Evolutionary conservation across 1,284 basidiomycete genomes (phyloP).

Genomic region (Rhodotorula sp.): DNA sequence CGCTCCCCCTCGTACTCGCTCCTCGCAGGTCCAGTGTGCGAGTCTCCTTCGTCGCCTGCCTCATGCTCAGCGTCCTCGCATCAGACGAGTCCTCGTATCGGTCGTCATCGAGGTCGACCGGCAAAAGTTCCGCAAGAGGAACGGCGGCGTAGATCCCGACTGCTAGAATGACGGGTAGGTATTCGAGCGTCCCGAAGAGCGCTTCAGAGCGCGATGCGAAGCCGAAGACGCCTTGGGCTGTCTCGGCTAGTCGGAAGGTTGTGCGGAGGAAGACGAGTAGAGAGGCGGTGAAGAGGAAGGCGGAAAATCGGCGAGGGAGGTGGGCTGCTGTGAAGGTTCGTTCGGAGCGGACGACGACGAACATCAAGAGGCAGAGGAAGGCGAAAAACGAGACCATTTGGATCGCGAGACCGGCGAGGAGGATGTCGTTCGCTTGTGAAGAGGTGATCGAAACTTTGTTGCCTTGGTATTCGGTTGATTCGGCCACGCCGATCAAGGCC

Average conservation of each 20-base stretch:
- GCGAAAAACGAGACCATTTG: slow-evolving; percentile 49
- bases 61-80: slow-evolving; percentile 9
- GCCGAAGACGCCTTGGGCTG: slow-evolving; percentile 50
- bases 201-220: slow-evolving; percentile 47
- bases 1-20: slow-evolving; percentile 5
- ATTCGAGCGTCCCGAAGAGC: slow-evolving; percentile 50
- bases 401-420: slow-evolving; percentile 50
- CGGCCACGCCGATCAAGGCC: slow-evolving; percentile 51
- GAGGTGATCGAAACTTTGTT: slow-evolving; percentile 38
- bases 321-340: slow-evolving; percentile 20
- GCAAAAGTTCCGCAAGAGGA: slow-evolving; percentile 28
- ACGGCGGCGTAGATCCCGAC: slow-evolving; percentile 45
- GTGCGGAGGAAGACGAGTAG: slow-evolving; percentile 49
- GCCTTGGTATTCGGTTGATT: slow-evolving; percentile 39
- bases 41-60: slow-evolving; percentile 17
- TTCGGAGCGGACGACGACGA: slow-evolving; percentile 33
- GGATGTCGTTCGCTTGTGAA: slow-evolving; percentile 50
- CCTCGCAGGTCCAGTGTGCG: slow-evolving; percentile 17
- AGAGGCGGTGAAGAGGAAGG: slow-evolving; percentile 43
- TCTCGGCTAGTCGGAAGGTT: slow-evolving; percentile 51
- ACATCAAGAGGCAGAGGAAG: slow-evolving; percentile 45
- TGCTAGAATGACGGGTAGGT: slow-evolving; percentile 49
- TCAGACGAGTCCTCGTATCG: not conserved
- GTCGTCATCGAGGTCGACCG: slow-evolving; percentile 26
- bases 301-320: slow-evolving; percentile 42